These are phyloP conservation scores for Melampsora larici-populina DNA, from an alignment of 1,284 basidiomycete species.

Conservation along the genomic window DNA sequence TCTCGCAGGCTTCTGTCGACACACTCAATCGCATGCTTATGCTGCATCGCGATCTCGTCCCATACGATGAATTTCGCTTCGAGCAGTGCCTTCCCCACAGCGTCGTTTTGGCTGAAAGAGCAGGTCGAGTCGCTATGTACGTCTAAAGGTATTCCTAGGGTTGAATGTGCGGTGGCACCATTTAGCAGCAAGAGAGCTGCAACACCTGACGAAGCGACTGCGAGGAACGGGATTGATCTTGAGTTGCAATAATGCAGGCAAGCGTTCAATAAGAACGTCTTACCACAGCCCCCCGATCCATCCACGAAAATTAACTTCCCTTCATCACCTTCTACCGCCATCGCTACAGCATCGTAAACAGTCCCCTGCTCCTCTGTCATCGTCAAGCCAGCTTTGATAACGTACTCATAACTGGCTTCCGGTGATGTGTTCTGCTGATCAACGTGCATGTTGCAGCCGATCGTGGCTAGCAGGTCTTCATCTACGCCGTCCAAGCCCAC, in stretches of 20 bases:
- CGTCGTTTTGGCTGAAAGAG: no score
- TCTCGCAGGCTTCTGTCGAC: conserved; percentile 54
- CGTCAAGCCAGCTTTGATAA: no score
- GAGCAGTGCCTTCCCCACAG: neutral
- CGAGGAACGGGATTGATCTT: no score
- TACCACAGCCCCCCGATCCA: no score
- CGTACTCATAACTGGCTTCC: no score
- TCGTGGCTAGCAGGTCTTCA: no score
- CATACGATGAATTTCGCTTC: conserved; percentile 56
- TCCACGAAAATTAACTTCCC: no score
- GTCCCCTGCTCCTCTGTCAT: neutral
- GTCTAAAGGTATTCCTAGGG: neutral
- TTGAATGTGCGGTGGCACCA: neutral
- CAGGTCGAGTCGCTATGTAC: neutral
- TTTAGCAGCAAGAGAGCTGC: neutral
- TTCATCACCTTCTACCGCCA: neutral
- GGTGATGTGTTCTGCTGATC: no score
- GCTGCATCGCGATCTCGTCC: no score
- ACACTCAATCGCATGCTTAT: conserved; percentile 52
- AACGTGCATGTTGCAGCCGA: no score
- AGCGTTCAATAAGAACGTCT: no score
- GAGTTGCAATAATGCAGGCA: neutral
- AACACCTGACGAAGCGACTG: neutral
- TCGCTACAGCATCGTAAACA: neutral
- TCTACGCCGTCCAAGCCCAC: no score